phyloP scores from a whole-genome alignment of 805 yeast genomes.

The Lipomyces kockii region DNA sequence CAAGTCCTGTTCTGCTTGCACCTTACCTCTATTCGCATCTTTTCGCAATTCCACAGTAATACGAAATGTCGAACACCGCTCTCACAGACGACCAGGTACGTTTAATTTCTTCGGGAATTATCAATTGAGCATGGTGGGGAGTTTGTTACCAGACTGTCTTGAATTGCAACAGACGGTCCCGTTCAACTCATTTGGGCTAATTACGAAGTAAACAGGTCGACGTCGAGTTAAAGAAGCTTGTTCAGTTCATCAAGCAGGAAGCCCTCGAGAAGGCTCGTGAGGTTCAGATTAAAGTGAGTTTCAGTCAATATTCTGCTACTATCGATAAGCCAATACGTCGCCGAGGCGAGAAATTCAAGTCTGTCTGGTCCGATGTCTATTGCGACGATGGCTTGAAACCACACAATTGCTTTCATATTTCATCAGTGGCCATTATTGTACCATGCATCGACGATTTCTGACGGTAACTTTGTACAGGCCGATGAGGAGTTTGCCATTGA shows the following conservation, averaged over 20 bases:
- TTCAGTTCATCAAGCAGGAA: constrained; percentile 97
- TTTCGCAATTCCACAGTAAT: constrained; percentile 2
- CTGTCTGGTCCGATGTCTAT: too few relatives aligned
- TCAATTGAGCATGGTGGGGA: neutral
- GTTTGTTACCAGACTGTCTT: neutral
- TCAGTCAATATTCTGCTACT: neutral
- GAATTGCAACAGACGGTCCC: too few relatives aligned
- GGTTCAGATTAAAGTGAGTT: constrained; percentile 71
- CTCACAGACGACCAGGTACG: constrained; percentile 38
- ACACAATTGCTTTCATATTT: constrained; percentile 3
- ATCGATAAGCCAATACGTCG: neutral
- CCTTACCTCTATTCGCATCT: neutral
- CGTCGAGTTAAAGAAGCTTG: constrained; percentile 96
- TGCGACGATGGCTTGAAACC: neutral
- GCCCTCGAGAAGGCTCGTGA: constrained; percentile 99
- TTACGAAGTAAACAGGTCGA: constrained; percentile 56
- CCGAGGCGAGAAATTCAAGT: too few relatives aligned
- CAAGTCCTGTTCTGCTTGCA: neutral
- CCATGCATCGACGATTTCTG: neutral
- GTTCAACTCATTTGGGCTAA: neutral
- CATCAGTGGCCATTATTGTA: neutral
- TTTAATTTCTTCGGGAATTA: neutral
- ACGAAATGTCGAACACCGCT: constrained; percentile 36
- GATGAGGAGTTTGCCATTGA: constrained; percentile 99
- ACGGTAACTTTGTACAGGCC: constrained; percentile 51